These are phyloP conservation scores for Aeschynomene evenia DNA, from an alignment of 306 rosid genomes.

Conservation along the genomic window DNA sequence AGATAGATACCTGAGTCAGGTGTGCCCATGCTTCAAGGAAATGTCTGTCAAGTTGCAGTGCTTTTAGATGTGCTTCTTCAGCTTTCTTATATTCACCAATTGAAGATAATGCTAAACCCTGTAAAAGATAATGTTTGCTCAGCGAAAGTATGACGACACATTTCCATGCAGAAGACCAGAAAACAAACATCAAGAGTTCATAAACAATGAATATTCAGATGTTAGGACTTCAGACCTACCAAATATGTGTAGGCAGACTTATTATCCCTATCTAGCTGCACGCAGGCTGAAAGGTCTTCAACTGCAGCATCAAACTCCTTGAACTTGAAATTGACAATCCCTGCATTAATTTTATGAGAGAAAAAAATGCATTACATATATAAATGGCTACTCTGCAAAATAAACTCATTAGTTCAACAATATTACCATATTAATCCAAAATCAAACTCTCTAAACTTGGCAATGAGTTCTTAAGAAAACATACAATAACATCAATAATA, in stretches of 20 bases:
- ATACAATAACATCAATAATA: slow-evolving; percentile 4
- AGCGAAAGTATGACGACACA: background rate
- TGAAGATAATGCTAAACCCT: slow-evolving; percentile 87
- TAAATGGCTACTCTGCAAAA: slow-evolving; percentile 3
- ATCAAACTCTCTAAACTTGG: slow-evolving; percentile 15
- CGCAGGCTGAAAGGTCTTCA: slow-evolving; percentile 71
- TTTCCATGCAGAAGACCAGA: slow-evolving; percentile 18
- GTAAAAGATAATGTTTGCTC: slow-evolving; percentile 30
- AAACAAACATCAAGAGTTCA: slow-evolving; percentile 26
- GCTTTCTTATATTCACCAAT: slow-evolving; percentile 78
- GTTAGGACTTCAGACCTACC: slow-evolving; percentile 50
- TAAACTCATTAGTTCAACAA: background rate
- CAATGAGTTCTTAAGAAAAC: background rate
- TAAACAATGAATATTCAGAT: slow-evolving; percentile 15
- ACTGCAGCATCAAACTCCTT: slow-evolving; percentile 73
- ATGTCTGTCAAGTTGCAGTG: slow-evolving; percentile 67
- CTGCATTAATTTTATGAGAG: slow-evolving; percentile 41
- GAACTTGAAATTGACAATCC: slow-evolving; percentile 83
- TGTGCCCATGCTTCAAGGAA: slow-evolving; percentile 90
- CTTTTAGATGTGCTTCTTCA: slow-evolving; percentile 78
- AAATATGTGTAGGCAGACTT: slow-evolving; percentile 78
- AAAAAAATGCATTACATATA: slow-evolving; percentile 13
- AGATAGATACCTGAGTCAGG: slow-evolving; percentile 68
- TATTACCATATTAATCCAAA: slow-evolving; percentile 23
- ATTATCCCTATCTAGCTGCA: slow-evolving; percentile 68